A percentile compares a stretch with the other conserved stretches of the same genome.
Evolutionary conservation across 768 basidiomycete genomes (phyloP).

Genomic region (Xerocomus potaroensis): DNA sequence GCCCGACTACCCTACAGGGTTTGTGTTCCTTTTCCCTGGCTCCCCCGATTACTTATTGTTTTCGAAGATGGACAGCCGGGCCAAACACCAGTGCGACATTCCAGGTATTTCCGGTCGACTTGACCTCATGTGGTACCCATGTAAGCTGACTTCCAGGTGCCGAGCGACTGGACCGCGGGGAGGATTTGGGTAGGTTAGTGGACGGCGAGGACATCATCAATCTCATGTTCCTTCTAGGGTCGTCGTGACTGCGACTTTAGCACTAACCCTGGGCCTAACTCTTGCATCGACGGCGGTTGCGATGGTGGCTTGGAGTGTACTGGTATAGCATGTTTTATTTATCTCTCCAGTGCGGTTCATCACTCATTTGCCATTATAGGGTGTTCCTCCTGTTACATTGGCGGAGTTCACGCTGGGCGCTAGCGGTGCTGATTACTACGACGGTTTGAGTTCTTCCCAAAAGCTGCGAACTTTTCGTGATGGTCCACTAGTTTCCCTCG

Average conservation of each 20-base stretch:
- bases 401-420: slow-evolving; percentile 62
- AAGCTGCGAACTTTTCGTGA: background rate
- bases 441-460: slow-evolving; percentile 41
- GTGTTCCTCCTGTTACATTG: slow-evolving; percentile 64
- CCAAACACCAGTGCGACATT: slow-evolving; percentile 26
- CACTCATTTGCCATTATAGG: slow-evolving; percentile 28
- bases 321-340: slow-evolving; percentile 35
- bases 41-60: background rate
- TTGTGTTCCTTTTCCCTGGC: slow-evolving; percentile 1
- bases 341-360: background rate
- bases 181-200: slow-evolving; percentile 50
- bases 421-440: slow-evolving; percentile 52
- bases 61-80: slow-evolving; percentile 33
- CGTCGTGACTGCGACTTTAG: slow-evolving; percentile 62
- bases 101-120: slow-evolving; percentile 18
- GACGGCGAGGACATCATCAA: background rate
- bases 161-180: slow-evolving; percentile 61
- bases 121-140: background rate
- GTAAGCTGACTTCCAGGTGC: slow-evolving; percentile 35
- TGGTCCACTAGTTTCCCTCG: slow-evolving; percentile 47
- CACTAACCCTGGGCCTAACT: slow-evolving; percentile 45
- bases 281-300: slow-evolving; percentile 63
- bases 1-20: slow-evolving; percentile 48
- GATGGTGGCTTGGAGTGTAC: slow-evolving; percentile 64
- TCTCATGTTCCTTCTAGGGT: slow-evolving; percentile 24